phyloP scores from a whole-genome alignment of 345 rosid genomes.

The Hibiscus trionum region DNA sequence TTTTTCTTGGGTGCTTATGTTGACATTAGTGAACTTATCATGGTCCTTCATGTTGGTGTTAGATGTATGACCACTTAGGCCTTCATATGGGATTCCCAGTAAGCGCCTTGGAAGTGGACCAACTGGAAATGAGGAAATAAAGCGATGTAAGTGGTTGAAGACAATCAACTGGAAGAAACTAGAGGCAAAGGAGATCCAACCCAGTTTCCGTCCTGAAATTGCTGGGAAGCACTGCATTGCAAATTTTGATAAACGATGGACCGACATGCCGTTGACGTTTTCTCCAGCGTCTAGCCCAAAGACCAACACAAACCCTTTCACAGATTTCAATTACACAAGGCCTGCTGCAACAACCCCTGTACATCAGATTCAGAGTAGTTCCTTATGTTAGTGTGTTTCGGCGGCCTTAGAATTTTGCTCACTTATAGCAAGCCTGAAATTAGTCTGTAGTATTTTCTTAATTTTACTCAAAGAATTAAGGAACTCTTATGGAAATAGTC shows the following conservation, averaged over 20 bases:
- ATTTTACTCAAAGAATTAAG: too few species aligned
- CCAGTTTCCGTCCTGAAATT: slow-evolving; percentile 80
- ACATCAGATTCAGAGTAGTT: background rate
- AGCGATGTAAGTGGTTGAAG: slow-evolving; percentile 83
- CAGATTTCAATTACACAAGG: slow-evolving; percentile 61
- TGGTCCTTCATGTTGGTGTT: too few species aligned
- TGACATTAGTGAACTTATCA: too few species aligned
- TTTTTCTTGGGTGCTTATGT: too few species aligned
- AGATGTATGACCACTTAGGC: too few species aligned
- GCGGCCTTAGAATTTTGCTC: too few species aligned
- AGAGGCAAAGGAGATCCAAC: slow-evolving; percentile 66
- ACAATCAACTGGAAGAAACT: slow-evolving; percentile 78
- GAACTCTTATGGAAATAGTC: too few species aligned
- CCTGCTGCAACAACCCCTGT: slow-evolving; percentile 16
- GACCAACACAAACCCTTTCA: slow-evolving; percentile 53
- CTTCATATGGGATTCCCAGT: slow-evolving; percentile 17
- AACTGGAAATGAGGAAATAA: slow-evolving; percentile 59
- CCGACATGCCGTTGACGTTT: slow-evolving; percentile 69
- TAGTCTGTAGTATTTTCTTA: too few species aligned
- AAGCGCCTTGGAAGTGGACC: slow-evolving; percentile 71
- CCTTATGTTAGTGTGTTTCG: background rate
- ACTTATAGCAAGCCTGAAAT: too few species aligned
- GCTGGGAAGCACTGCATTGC: slow-evolving; percentile 76
- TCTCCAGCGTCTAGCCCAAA: slow-evolving; percentile 82
- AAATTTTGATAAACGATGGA: slow-evolving; percentile 81